These are phyloP conservation scores for Pichia exigua DNA, from an alignment of 805 yeast species.

Conservation along the genomic window DNA sequence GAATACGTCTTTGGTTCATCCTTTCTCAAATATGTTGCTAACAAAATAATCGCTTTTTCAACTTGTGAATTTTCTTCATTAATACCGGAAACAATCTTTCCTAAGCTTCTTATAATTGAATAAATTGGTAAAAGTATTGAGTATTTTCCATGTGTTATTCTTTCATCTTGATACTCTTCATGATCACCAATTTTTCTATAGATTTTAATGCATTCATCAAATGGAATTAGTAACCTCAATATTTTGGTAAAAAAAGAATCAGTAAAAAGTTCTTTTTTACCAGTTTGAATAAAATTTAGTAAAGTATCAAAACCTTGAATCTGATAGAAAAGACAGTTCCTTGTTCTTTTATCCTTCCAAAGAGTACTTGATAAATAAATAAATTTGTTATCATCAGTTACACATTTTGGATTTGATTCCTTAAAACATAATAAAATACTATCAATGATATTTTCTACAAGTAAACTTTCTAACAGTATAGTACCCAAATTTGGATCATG, in stretches of 20 bases:
- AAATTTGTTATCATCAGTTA: constrained; percentile 3
- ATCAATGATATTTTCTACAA: constrained; percentile 37
- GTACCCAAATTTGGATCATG: constrained; percentile 29
- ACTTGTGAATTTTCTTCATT: constrained; percentile 15
- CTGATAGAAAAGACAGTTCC: constrained; percentile 3
- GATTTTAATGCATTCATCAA: constrained; percentile 52
- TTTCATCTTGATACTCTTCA: constrained; percentile 46
- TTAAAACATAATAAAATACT: constrained; percentile 13
- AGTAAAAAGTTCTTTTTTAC: constrained; percentile 16
- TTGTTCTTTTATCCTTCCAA: constrained; percentile 12
- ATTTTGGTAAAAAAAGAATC: constrained; percentile 30
- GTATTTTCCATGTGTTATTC: constrained; percentile 42
- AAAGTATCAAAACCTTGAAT: constrained; percentile 18
- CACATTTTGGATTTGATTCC: neutral
- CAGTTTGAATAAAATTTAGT: constrained; percentile 21
- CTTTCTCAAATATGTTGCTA: constrained; percentile 27
- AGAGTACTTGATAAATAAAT: neutral
- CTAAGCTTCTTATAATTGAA: constrained; percentile 19
- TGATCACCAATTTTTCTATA: constrained; percentile 61
- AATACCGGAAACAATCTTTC: constrained; percentile 19
- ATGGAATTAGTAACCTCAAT: constrained; percentile 40
- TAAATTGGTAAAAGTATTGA: constrained; percentile 27
- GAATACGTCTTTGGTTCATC: neutral
- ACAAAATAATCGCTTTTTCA: constrained; percentile 30
- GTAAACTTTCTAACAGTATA: constrained; percentile 33